Conservation (phyloP, 2,329 filamentous ascomycete species). For the Calonectria ilicicola region DNA sequence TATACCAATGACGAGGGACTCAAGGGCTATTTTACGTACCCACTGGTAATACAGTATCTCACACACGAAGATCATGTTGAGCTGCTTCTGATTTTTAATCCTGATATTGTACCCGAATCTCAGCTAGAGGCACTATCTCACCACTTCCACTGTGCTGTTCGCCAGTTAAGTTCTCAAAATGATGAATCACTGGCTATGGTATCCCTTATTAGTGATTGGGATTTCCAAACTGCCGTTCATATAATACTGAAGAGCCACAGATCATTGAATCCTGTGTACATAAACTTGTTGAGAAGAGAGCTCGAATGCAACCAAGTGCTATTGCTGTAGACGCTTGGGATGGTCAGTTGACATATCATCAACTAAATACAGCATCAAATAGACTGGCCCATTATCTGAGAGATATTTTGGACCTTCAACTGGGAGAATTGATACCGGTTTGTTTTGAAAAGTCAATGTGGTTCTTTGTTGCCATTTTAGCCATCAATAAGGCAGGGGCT, state of each 20-base stretch:
- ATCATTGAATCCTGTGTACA: constrained; percentile 28
- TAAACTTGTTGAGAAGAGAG: constrained; percentile 28
- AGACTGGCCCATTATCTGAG: constrained; percentile 17
- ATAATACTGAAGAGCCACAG: not conserved
- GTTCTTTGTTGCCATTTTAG: constrained; percentile 17
- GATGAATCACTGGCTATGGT: not conserved
- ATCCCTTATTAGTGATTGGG: not conserved
- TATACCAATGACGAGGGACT: not conserved
- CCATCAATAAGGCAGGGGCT: not conserved
- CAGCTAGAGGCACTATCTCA: not conserved
- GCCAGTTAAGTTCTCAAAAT: not conserved
- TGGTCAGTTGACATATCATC: constrained; percentile 35
- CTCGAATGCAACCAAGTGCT: constrained; percentile 1
- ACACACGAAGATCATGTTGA: constrained; percentile 1
- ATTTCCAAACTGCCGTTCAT: not conserved
- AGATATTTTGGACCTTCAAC: not conserved
- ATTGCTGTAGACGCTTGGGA: constrained; percentile 43
- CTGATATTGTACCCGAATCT: not conserved
- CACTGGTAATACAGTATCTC: not conserved
- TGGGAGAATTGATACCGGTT: constrained; percentile 1
- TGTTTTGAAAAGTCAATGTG: constrained; percentile 31
- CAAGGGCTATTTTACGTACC: constrained; percentile 4
- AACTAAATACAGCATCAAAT: constrained; percentile 20
- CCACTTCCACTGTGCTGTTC: not conserved
- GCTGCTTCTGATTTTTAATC: not conserved